Percentiles rank a stretch among this genome's conserved stretches.
Conservation (phyloP, 2,329 filamentous ascomycete species). For the Fonsecaea nubica region DNA sequence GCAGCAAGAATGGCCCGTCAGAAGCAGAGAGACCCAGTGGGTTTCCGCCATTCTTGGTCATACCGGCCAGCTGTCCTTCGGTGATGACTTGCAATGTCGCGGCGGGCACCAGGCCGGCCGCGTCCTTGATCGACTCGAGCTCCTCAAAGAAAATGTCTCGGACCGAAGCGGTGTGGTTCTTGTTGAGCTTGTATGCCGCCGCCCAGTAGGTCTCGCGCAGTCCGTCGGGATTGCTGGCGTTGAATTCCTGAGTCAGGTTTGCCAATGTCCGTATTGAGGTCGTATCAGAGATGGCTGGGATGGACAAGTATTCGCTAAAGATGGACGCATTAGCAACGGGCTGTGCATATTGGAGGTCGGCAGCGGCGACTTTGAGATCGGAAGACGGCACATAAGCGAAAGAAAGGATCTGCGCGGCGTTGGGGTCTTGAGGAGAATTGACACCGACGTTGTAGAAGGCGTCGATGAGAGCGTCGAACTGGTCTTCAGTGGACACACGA, state of each 20-base stretch:
- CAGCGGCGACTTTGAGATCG: conserved; percentile 40
- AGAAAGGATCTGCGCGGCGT: conserved; percentile 47
- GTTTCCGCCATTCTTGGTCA: conserved; percentile 46
- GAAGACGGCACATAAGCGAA: conserved; percentile 40
- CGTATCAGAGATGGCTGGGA: conserved; percentile 44
- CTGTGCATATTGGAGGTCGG: conserved; percentile 49
- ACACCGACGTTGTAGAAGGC: conserved; percentile 45
- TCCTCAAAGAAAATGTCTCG: conserved; percentile 41
- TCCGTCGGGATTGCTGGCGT: conserved; percentile 45
- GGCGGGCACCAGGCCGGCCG: conserved; percentile 39
- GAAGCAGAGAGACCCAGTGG: conserved; percentile 44
- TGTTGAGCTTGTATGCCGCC: conserved; percentile 43
- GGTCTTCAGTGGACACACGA: conserved; percentile 28
- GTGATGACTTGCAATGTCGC: conserved; percentile 47
- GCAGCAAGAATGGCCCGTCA: conserved; percentile 41
- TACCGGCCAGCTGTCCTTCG: conserved; percentile 42
- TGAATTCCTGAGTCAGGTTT: conserved; percentile 47
- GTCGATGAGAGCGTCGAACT: conserved; percentile 43
- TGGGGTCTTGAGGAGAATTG: conserved; percentile 45
- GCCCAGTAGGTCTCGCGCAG: conserved; percentile 46
- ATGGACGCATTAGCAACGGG: conserved; percentile 47
- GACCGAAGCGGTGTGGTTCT: conserved; percentile 41
- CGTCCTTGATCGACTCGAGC: conserved; percentile 36
- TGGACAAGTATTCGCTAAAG: conserved; percentile 48
- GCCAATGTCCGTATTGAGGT: conserved; percentile 42